Evolutionary conservation across 345 rosid species (phyloP).

Genomic region (Draba incana): DNA sequence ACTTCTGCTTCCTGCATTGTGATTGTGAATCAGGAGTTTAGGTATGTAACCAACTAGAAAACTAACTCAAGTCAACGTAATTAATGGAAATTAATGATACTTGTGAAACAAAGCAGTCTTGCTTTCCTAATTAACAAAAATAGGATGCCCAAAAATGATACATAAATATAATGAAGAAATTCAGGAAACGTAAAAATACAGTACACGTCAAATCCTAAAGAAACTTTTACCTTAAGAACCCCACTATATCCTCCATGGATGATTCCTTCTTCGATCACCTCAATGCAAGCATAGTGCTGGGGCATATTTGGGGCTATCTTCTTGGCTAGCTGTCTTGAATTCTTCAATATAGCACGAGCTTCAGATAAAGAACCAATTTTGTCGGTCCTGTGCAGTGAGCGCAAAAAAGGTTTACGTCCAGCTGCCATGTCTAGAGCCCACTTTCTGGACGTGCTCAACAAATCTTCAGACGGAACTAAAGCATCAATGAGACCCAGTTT

Average conservation of each 20-base stretch:
- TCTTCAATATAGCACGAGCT: conserved; percentile 63
- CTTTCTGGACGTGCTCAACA: conserved; percentile 70
- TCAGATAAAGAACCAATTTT: conserved; percentile 87
- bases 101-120: not conserved
- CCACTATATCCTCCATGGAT: conserved; percentile 93
- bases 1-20: conserved; percentile 80
- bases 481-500: conserved; percentile 87
- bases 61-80: not conserved
- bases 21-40: conserved; percentile 31
- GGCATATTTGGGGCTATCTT: conserved; percentile 85
- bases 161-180: conserved; percentile 4
- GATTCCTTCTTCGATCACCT: conserved; percentile 91
- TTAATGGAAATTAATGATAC: not conserved
- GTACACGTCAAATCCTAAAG: not conserved
- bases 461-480: conserved; percentile 68
- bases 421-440: conserved; percentile 87
- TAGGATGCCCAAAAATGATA: conserved; percentile 4
- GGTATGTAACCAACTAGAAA: not conserved
- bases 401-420: conserved; percentile 76
- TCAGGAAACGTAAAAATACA: not conserved
- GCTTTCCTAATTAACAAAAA: not conserved
- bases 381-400: conserved; percentile 83
- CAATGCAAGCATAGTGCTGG: conserved; percentile 85
- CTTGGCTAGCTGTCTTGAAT: conserved; percentile 70
- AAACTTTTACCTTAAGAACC: conserved; percentile 65